Evolutionary conservation across 192 early-diverging fungal genomes (phyloP), one percentile per base, ranked within the genome.

Genomic region (Podila horticola): DNA sequence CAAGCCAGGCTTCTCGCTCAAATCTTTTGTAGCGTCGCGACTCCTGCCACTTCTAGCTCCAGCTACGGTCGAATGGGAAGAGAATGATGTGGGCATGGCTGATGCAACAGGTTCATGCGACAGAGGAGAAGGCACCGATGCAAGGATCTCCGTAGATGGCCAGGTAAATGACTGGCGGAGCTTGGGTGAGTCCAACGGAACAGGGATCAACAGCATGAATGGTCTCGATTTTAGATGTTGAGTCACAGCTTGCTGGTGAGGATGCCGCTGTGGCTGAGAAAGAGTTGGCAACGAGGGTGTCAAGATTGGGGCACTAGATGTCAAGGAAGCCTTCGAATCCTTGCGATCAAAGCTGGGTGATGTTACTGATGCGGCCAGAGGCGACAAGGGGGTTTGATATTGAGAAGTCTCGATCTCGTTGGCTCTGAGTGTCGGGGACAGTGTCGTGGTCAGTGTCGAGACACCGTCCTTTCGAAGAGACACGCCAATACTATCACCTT

Each of bases 131-230:
- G 7, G 20, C n/a, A 38, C 19, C 0, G 76, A 58, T 0, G 75
- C 51, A 0, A 69, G 70, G 2, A 69, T 64, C 2, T 79, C 69
- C 1, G 36, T 33, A 6, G 70, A 64, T 2, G 76, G 76, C 76
- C 76, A 79, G 2, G 68, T 7, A 68, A 72, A 79, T 2, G 76
- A 66, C 59, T 79, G 76, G 5, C 76, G 65, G 38, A 79, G 38
- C 31, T 71, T 66, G 20, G 76, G 55, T 9, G 76, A 79, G 31
- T 72, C 66, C 17, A 79, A 36, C 0, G 70, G 51, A 8, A 79
- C 50, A n/a, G 76, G 70, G 13, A 79, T 68, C 31, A 79, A 38
- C 8, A 79, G 58, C 60, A 79, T 68, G 26, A 79, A 79, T 9
- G 76, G 70, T 8, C 33, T 67, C 6, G 65, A 24, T 24, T n/a